Base-by-base conservation (phyloP, 768 basidiomycete genomes). In the Leccinum rimulosum region DNA sequence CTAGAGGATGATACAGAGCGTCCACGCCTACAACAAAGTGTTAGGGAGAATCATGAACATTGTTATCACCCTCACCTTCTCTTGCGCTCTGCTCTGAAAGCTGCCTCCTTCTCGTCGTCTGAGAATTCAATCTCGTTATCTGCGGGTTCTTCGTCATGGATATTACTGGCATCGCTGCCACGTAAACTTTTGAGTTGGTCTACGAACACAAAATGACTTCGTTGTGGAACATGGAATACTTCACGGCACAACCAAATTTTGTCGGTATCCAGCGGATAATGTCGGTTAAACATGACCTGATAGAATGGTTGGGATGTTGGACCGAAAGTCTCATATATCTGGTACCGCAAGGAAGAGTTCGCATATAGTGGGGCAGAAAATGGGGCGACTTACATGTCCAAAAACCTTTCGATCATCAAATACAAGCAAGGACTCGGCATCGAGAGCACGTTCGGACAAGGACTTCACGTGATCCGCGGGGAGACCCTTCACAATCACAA, bases 291-390 rank as follows among this genome's bases (percentile, higher is more conserved):
- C 67, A 86, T 87, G 62, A 98, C 80, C 65, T 93, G 89, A 70
- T 98, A 98, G 58, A 96, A 77, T 6, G 96, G 96, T 59, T 91
- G 88, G 19, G 83, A 81, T 9, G 95, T 93, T 3, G 96, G 94
- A 10, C 96, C 96, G 74, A 98, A 98, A 0, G 95, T 97, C 75
- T 98, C 96, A 69, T 89, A 91, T 54, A 98, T 79, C 93, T 95
- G 9, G 14, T 9, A 71, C 10, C 53, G 43, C 5, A 45, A 28
- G 55, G 52, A 59, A 61, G 67, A 52, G 33, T 52, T 59, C 43
- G 57, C 66, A 64, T 61, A 56, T 56, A 49, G 49, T 36, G 49
- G 28, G 28, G n/a, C 59, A 38, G 47, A 59, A 54, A 30, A 25
- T 43, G 51, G 36, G 36, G 45, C 33, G 19, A 80, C 89, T 75